Conservation (phyloP, 805 yeast species). For the Starmerella lactis-condensi region DNA sequence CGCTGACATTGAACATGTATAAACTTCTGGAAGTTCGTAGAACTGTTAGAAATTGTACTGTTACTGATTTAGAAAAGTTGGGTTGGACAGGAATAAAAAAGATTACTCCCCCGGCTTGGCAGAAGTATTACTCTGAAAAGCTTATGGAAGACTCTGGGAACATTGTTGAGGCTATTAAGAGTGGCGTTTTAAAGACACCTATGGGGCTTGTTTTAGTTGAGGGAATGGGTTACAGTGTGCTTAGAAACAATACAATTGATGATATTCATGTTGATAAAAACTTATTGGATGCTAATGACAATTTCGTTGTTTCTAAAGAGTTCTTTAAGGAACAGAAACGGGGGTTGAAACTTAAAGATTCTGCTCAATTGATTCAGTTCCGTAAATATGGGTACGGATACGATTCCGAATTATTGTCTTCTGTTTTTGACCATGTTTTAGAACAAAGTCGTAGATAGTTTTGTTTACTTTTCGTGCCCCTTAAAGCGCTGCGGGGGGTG, state of each 20-base stretch:
- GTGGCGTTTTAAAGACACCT: conserved; percentile 42
- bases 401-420: too few species aligned
- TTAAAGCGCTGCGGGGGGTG: too few species aligned
- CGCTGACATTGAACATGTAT: conserved; percentile 34
- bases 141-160: conserved; percentile 48
- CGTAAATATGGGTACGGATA: too few species aligned
- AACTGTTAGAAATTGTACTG: too few species aligned
- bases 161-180: conserved; percentile 52
- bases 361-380: too few species aligned
- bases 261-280: conserved; percentile 9
- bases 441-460: too few species aligned
- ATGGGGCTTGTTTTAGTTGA: conserved; percentile 45
- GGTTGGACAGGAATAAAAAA: conserved; percentile 95
- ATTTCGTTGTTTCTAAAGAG: conserved; percentile 14
- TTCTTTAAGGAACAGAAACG: conserved; percentile 10
- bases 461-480: too few species aligned
- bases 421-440: too few species aligned
- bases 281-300: conserved; percentile 12
- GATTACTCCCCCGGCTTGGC: conserved; percentile 51
- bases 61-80: conserved; percentile 37
- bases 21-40: conserved; percentile 10
- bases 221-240: conserved; percentile 56
- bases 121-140: conserved; percentile 44
- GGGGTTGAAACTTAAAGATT: too few species aligned
- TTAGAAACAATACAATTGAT: conserved; percentile 2